Evolutionary conservation across 2,329 filamentous ascomycete genomes (phyloP), one percentile per base, ranked within the genome.

Genomic region (Penicillium capsulatum): DNA sequence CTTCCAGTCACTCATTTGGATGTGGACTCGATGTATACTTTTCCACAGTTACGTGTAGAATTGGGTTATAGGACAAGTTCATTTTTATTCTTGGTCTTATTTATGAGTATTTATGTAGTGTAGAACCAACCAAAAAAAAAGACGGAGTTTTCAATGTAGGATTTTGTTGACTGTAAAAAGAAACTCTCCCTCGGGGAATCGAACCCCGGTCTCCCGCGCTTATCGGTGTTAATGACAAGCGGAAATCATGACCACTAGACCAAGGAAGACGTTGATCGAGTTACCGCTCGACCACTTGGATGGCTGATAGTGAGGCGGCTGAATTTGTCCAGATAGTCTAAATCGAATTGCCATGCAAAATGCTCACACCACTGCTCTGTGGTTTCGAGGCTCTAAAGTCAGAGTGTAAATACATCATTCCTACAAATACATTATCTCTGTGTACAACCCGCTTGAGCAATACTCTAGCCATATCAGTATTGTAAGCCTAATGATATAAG

Each of bases 171-270:
- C 11, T 6, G 3, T 34, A 51, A 52, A 52, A 51, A 40, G 33
- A 36, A 47, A 33, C 52, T 57, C 52, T 58, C 53, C 51, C 54
- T 58, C 52, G 56, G 56, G 56, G 53, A 60, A 58, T 60, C 55
- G 57, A 60, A 60, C 57, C 57, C 57, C 55, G 57, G 57, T 60
- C 57, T 59, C 57, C 58, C 58, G 57, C 55, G 56, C 51, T 53
- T 56, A 50, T 52, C 49, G 39, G 42, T 49, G 8, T 41, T 53
- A 47, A 42, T 61, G 60, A 61, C 58, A 63, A 61, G 57, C 58
- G 61, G 57, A 61, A 55, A 62, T 62, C 57, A 62, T 61, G 56
- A 63, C 58, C 56, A 62, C 59, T 63, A 63, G 57, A 60, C 58
- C 58, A 61, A 53, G 50, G 48, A 54, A 38, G 36, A 42, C 28